A percentile compares a stretch with the other conserved stretches of the same genome.
These are phyloP conservation scores for Fragaria ananassa DNA, from an alignment of 306 rosid species.

Conservation along the genomic window DNA sequence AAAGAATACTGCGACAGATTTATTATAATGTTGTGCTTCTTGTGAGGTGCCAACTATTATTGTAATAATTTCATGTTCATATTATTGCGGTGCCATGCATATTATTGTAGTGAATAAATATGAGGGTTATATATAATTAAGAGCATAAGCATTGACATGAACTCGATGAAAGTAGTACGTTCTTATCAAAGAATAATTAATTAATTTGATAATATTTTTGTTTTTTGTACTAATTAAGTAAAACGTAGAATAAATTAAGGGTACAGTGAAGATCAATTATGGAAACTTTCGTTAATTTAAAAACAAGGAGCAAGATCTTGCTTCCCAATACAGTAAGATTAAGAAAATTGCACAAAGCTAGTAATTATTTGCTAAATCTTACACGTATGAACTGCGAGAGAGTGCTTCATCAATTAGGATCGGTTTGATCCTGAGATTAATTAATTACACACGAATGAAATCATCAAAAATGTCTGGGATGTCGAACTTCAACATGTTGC, in stretches of 20 bases:
- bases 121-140: not conserved
- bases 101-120: not conserved
- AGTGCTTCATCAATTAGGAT: conserved; percentile 3
- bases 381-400: conserved; percentile 30
- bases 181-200: not conserved
- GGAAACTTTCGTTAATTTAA: conserved; percentile 27
- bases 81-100: not conserved
- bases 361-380: conserved; percentile 35
- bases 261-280: conserved; percentile 31
- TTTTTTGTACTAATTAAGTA: not conserved
- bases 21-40: conserved; percentile 9
- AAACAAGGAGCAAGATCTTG: conserved; percentile 14
- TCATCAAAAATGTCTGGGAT: conserved; percentile 52
- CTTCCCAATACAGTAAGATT: conserved; percentile 23
- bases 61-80: not conserved
- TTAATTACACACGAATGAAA: conserved; percentile 50
- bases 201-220: not conserved
- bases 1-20: not conserved
- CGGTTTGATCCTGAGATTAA: conserved; percentile 15
- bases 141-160: conserved; percentile 5
- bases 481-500: conserved; percentile 60
- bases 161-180: not conserved
- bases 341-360: conserved; percentile 24
- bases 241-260: not conserved
- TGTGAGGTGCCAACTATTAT: conserved; percentile 5